Percentiles rank a stretch among this genome's conserved stretches.
Evolutionary conservation across 2,329 filamentous ascomycete species (phyloP).

Genomic region (Amesomyces nigricolor): DNA sequence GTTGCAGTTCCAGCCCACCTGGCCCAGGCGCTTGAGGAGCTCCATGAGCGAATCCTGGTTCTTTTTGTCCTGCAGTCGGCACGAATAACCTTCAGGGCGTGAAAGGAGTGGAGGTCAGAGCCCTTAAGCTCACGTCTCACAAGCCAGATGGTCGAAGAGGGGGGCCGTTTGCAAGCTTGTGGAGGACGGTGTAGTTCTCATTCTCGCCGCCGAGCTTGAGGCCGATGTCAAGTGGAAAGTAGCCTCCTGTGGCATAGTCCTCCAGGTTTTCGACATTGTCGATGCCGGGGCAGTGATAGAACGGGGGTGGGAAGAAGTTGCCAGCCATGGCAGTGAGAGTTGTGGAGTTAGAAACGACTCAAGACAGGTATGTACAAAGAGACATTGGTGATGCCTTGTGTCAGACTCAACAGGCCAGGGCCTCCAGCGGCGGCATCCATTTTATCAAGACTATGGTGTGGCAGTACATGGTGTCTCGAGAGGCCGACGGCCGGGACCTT

Average conservation of each 20-base stretch:
- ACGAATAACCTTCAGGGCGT: slow-evolving; percentile 1
- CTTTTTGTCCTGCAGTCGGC: not conserved
- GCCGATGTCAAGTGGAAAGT: not conserved
- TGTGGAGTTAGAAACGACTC: no score
- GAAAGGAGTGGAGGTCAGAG: not conserved
- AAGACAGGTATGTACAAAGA: no score
- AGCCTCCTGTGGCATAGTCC: not conserved
- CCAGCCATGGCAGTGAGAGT: no score
- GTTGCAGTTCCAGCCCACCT: not conserved
- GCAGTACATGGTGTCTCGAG: no score
- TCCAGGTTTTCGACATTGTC: not conserved
- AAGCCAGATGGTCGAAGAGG: not conserved
- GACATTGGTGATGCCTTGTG: no score
- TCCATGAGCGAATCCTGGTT: not conserved
- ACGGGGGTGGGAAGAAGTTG: not conserved
- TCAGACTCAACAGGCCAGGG: no score
- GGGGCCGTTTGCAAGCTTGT: slow-evolving; percentile 1
- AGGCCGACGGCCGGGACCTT: not conserved
- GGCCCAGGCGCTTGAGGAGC: not conserved
- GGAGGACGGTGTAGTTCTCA: not conserved
- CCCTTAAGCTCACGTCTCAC: not conserved
- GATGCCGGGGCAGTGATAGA: not conserved
- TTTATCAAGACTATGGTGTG: no score
- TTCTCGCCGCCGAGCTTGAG: not conserved
- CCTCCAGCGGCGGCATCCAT: no score